Percentiles rank a stretch among this genome's conserved stretches.
Evolutionary conservation across 371 early-diverging fungal genomes (phyloP).

Genomic region (Ordospora colligata): DNA sequence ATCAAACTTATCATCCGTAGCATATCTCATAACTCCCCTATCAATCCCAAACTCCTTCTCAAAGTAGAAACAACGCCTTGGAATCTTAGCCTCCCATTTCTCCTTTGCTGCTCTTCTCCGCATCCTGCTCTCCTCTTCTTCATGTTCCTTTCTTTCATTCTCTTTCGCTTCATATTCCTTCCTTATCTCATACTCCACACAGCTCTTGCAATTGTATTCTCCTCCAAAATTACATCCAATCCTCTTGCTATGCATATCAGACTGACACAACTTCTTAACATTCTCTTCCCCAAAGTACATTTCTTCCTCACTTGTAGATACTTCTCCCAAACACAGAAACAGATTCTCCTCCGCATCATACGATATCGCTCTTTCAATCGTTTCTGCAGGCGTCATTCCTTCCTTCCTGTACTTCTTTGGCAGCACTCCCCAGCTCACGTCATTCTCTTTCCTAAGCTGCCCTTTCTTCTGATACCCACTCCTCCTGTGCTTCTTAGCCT

Average conservation of each 20-base stretch:
- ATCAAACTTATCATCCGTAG: slow-evolving; percentile 37
- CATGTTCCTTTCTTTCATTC: neutral
- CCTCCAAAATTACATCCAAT: slow-evolving; percentile 28
- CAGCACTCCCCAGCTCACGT: neutral
- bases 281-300: slow-evolving; percentile 27
- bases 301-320: slow-evolving; percentile 24
- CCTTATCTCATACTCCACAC: slow-evolving; percentile 27
- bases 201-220: slow-evolving; percentile 9
- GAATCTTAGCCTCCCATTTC: neutral
- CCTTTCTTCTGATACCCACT: neutral
- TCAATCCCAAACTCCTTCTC: slow-evolving; percentile 34
- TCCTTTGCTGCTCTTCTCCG: neutral
- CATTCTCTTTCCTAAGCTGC: neutral
- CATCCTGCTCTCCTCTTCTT: slow-evolving; percentile 9
- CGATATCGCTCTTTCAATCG: slow-evolving; percentile 1
- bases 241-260: neutral
- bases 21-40: neutral
- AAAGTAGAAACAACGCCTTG: neutral
- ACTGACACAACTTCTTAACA: neutral
- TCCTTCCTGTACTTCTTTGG: slow-evolving; percentile 11
- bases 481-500: neutral
- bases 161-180: slow-evolving; percentile 24
- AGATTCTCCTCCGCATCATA: slow-evolving; percentile 1
- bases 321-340: slow-evolving; percentile 16
- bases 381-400: neutral